Evolutionary conservation across 345 rosid genomes (phyloP).

Genomic region (Lepidium aucheri): DNA sequence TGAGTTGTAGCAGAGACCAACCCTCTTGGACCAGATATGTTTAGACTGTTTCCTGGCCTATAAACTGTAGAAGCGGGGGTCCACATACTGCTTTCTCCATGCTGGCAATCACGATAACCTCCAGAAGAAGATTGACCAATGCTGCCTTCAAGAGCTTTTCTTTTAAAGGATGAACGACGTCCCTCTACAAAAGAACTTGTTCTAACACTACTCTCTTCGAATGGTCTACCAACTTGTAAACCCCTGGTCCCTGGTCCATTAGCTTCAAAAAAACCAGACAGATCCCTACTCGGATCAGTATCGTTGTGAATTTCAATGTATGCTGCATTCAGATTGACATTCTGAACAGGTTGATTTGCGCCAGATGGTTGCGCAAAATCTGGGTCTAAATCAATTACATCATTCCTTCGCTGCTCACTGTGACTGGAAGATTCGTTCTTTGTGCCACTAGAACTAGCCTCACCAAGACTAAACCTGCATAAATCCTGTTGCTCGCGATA

Average conservation of each 20-base stretch:
- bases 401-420: conserved; percentile 37
- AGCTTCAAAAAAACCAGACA: conserved; percentile 36
- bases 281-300: conserved; percentile 33
- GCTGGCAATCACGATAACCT: conserved; percentile 45
- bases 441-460: conserved; percentile 35
- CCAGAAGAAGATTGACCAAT: conserved; percentile 60
- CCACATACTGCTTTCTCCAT: conserved; percentile 50
- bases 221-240: conserved; percentile 16
- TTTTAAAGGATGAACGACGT: conserved; percentile 58
- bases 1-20: conserved; percentile 30
- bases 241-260: conserved; percentile 33
- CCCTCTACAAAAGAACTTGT: conserved; percentile 50
- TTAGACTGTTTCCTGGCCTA: conserved; percentile 35
- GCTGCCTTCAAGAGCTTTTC: conserved; percentile 66
- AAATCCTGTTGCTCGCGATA: conserved; percentile 43
- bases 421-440: conserved; percentile 32
- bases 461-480: conserved; percentile 37
- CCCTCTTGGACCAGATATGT: conserved; percentile 38
- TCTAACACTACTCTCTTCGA: conserved; percentile 36
- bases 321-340: conserved; percentile 54
- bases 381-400: conserved; percentile 33
- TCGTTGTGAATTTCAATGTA: conserved; percentile 41
- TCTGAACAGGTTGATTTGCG: conserved; percentile 32
- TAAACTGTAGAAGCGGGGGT: conserved; percentile 31
- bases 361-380: conserved; percentile 38